A percentile compares a stretch with the other conserved stretches of the same genome.
phyloP scores from a whole-genome alignment of 257 asterid species.

The Voacanga thouarsii region DNA sequence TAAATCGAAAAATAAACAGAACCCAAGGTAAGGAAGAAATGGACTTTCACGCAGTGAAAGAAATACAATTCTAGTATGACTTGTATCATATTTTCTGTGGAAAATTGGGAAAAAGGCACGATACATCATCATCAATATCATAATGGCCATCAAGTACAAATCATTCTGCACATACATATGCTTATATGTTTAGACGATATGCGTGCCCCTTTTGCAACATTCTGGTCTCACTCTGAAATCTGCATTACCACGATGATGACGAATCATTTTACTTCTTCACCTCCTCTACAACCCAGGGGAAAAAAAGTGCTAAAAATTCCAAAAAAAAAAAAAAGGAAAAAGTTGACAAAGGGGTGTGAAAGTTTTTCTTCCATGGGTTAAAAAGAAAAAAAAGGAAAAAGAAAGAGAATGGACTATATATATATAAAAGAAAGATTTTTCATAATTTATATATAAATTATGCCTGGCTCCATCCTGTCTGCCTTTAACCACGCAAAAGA shows the following conservation, averaged over 20 bases:
- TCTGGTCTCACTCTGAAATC: constrained; percentile 23
- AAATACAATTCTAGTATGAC: constrained; percentile 1
- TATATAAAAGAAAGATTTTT: constrained; percentile 16
- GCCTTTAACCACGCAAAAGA: constrained; percentile 61
- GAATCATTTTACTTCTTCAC: constrained; percentile 26
- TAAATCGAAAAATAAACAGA: not conserved
- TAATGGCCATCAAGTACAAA: constrained; percentile 18
- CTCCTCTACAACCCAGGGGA: constrained; percentile 12
- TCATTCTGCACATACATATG: constrained; percentile 12
- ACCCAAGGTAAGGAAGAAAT: not conserved
- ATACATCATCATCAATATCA: constrained; percentile 24
- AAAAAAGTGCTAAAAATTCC: not conserved
- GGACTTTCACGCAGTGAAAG: constrained; percentile 14
- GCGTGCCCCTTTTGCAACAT: constrained; percentile 22
- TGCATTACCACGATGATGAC: constrained; percentile 22
- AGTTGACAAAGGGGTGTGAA: constrained; percentile 18
- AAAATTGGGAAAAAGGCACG: constrained; percentile 17
- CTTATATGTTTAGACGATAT: not conserved
- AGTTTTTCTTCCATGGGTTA: constrained; percentile 25
- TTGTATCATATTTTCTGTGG: constrained; percentile 1
- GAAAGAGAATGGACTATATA: constrained; percentile 11
- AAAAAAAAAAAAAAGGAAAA: not conserved
- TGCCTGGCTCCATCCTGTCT: constrained; percentile 93
- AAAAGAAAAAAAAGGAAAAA: constrained; percentile 14
- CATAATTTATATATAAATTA: constrained; percentile 27